Evolutionary conservation across 179 eudicot genomes (phyloP), one percentile per base, ranked within the genome.

Genomic region (Drosera spatulata): DNA sequence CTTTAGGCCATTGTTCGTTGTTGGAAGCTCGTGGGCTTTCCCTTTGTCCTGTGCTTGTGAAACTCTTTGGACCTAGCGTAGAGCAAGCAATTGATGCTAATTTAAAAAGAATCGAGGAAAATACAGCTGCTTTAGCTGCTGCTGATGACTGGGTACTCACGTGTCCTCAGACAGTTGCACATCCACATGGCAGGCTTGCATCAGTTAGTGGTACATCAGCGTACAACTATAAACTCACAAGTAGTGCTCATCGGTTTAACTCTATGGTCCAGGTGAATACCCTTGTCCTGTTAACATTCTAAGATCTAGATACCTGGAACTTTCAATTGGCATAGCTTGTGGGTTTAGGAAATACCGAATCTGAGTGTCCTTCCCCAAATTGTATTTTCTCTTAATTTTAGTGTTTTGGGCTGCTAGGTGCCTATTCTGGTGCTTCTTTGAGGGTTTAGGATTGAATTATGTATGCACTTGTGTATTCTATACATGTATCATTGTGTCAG

Each of bases 41-140:
- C 54, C 99, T 94, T 67, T 90, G 85, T 72, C 93, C 95, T 46
- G 83, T 88, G 72, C 88, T 94, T 41, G 70, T 94, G 74, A 94
- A 80, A 63, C 91, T 81, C 46, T 90, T 94, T 66, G 77, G 94
- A 70, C 96, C 96, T 37, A 86, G 96, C 72, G 88, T 94, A 66
- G 97, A 87, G 72, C 99, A 94, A 76, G 95, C 97, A 13, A 78
- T 93, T 45, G 85, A 85, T 77, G 99, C 99, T 61, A 94, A 90
- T 73, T 66, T 93, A 67, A 89, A 83, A 69, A 79, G 97, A 66
- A 94, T 94, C 65, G 99, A 94, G 77, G 96, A 94, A 77, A 94
- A 94, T 65, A 83, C 87, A 53, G 94, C 97, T 73, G 99, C 99
- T 54, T 69, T 93, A 69, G 99, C 97, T 39, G 99, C 99, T 38